Percentiles rank a stretch among this genome's conserved stretches.
Conservation (phyloP, 495 filamentous ascomycete genomes). For the Bryoglossum gracile region DNA sequence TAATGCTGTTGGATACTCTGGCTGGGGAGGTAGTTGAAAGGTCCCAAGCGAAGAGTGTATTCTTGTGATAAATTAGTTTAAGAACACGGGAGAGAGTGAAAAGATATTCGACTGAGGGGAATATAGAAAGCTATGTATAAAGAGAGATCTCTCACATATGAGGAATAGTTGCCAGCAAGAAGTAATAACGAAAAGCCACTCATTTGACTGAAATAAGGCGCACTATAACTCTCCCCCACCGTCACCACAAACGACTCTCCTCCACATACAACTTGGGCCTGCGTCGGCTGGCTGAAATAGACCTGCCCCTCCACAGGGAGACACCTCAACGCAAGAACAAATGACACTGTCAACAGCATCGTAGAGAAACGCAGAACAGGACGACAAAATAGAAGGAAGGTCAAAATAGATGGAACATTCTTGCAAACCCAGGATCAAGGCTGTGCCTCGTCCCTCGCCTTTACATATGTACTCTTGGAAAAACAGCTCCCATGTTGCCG, state of each 20-base stretch:
- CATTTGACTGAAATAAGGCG: constrained; percentile 14
- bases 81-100: no score
- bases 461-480: no score
- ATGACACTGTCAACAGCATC: not conserved
- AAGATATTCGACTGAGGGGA: no score
- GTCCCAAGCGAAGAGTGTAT: constrained; percentile 9
- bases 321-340: constrained; percentile 2
- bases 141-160: constrained; percentile 8
- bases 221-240: not conserved
- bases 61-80: not conserved
- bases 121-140: no score
- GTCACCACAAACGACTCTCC: constrained; percentile 9
- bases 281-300: constrained; percentile 8
- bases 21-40: constrained; percentile 1
- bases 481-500: no score
- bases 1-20: constrained; percentile 10
- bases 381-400: not conserved
- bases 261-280: constrained; percentile 2
- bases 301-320: constrained; percentile 3
- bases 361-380: not conserved
- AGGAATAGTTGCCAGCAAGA: constrained; percentile 3
- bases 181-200: constrained; percentile 5
- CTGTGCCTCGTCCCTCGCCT: not conserved
- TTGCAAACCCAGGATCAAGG: not conserved
- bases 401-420: not conserved